A percentile compares a stretch with the other conserved stretches of the same genome.
These are phyloP conservation scores for Syzygium syzygioides DNA, from an alignment of 441 rosid species.

Conservation along the genomic window DNA sequence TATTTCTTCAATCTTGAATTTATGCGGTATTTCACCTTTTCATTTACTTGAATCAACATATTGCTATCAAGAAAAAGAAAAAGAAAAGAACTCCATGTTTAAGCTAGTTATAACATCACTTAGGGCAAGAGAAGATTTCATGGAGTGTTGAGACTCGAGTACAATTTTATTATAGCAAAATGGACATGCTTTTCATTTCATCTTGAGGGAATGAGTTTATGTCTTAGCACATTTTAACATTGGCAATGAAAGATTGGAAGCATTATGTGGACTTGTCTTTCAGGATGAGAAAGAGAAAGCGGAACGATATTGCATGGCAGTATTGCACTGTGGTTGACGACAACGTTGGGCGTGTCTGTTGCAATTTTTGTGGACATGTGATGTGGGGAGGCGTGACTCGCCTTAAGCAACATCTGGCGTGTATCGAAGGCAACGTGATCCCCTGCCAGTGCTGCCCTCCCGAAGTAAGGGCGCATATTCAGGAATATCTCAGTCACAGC, in stretches of 20 bases:
- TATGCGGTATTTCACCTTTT: not conserved
- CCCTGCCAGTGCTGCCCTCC: not conserved
- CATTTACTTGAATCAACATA: not conserved
- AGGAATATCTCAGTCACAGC: not conserved
- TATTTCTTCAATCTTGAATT: not conserved
- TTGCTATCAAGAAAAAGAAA: not conserved
- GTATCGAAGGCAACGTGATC: not conserved
- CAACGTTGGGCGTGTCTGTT: not conserved
- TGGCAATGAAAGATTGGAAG: not conserved
- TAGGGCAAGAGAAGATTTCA: not conserved
- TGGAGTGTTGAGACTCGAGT: not conserved
- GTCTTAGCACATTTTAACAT: not conserved
- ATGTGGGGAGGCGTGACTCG: not conserved
- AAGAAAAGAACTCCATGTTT: not conserved
- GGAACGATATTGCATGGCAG: not conserved
- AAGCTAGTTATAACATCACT: not conserved
- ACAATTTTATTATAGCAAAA: not conserved
- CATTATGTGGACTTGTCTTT: not conserved
- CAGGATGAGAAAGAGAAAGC: not conserved
- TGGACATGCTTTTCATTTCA: not conserved
- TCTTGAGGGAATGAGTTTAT: not conserved
- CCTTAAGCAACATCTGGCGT: not conserved
- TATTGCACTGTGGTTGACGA: not conserved
- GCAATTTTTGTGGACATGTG: not conserved
- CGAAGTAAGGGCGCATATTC: not conserved